Base-by-base conservation (phyloP, 139 green algal genomes). In the Chlamydomonas sphaeroides region DNA sequence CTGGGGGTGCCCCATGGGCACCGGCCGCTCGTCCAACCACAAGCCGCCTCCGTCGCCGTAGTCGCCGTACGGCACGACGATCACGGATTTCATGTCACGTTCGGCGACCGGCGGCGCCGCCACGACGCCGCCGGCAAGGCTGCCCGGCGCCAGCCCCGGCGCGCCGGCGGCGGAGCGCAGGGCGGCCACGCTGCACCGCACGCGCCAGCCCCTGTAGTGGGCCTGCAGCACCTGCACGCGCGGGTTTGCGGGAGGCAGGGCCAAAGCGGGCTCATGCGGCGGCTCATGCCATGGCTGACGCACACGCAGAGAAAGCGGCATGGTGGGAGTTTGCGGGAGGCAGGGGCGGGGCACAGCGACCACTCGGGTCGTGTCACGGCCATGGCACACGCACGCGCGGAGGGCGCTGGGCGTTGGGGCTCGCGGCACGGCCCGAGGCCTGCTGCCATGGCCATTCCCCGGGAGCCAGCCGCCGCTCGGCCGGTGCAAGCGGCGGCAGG, bases 181-280 rank as follows among this genome's bases (percentile, higher is more conserved):
- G 5, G 32, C 32, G 6, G 42, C 62, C 2, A 82, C 14, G 26
- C 42, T 42, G 21, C n/a, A 25, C 3, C 75, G 61, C n/a, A 82
- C 75, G 35, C 57, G 41, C 75, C 75, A 82, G 39, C 75, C 75
- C 28, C 75, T 61, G 32, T n/a, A 82, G 42, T 65, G 49, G 15
- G 75, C 32, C 32, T 82, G 75, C 0, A 82, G 49, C 23, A 72
- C 75, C 75, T 82, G 62, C 8, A 53, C 14, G 45, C 45, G 45
- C 14, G 10, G 45, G 45, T 53, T 21, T 11, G 53, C 4, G 18
- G n/a, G n/a, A n/a, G n/a, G n/a, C n/a, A n/a, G n/a, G n/a, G n/a
- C n/a, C n/a, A n/a, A n/a, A n/a, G n/a, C n/a, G n/a, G n/a, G n/a
- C n/a, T n/a, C n/a, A n/a, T n/a, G n/a, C n/a, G n/a, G n/a, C n/a